These are phyloP conservation scores for Rhynchospora tenuis DNA, from an alignment of 176 grass and related monocot genomes.

Conservation along the genomic window DNA sequence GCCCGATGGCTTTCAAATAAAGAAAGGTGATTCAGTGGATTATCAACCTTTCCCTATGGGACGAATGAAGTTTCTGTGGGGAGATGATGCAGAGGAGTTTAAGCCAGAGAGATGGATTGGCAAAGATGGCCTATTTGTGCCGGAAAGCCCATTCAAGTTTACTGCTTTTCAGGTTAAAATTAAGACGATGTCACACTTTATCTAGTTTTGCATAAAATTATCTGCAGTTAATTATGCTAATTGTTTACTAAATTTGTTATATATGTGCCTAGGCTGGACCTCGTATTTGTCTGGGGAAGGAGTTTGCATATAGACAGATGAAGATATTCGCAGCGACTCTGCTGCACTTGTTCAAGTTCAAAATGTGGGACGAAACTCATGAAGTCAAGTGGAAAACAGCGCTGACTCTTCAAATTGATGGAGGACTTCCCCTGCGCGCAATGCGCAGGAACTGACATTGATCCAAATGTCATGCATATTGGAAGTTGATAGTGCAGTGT, in stretches of 20 bases:
- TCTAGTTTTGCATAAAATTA: no score
- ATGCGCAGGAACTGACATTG: not conserved
- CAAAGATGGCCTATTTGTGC: slow-evolving; percentile 33
- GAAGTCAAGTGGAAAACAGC: slow-evolving; percentile 18
- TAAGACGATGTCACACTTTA: not conserved
- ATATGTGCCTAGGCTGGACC: slow-evolving; percentile 40
- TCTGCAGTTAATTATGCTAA: not conserved
- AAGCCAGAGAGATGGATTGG: slow-evolving; percentile 71
- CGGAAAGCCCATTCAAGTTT: slow-evolving; percentile 63
- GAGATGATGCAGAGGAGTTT: slow-evolving; percentile 57
- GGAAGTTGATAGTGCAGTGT: no score
- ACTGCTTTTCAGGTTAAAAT: slow-evolving; percentile 59
- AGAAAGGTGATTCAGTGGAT: slow-evolving; percentile 56
- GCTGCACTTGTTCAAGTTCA: slow-evolving; percentile 48
- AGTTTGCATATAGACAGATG: slow-evolving; percentile 87
- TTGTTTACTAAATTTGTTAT: not conserved
- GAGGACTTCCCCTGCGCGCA: slow-evolving; percentile 29
- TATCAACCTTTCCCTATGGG: slow-evolving; percentile 36
- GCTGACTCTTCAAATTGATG: slow-evolving; percentile 53
- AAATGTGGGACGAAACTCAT: slow-evolving; percentile 36
- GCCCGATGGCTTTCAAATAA: slow-evolving; percentile 48
- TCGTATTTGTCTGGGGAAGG: slow-evolving; percentile 67
- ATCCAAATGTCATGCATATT: not conserved
- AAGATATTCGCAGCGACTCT: slow-evolving; percentile 53
- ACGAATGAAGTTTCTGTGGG: slow-evolving; percentile 64